Evolutionary conservation across 371 early-diverging fungal genomes (phyloP), one percentile per base, ranked within the genome.

Genomic region (Apophysomyces variabilis): DNA sequence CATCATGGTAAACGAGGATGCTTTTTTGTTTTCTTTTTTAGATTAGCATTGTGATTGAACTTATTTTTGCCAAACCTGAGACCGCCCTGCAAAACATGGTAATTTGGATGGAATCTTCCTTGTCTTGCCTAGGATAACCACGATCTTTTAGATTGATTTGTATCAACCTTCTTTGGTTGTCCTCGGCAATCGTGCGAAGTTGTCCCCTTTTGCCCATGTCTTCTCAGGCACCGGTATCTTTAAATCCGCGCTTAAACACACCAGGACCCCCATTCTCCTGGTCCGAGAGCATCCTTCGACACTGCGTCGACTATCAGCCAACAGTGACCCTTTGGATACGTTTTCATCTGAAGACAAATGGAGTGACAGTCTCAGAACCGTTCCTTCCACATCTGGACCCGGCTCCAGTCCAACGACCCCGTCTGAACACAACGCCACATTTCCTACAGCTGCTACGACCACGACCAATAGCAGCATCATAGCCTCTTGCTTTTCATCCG

Each of bases 161-260:
- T 66, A 66, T 43, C 61, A 66, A 16, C 66, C 66, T 1, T 47
- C 60, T 11, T 35, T 66, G 61, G 61, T 50, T n/a, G 21, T 66
- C 5, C 32, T 57, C 32, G 56, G 60, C 13, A 60, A 39, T 9
- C 45, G 43, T 9, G 50, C 32, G 1, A 38, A 56, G 38, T 54
- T 41, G 41, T 14, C 57, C 11, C 60, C 54, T 32, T 54, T 37
- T 13, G 21, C 44, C 8, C 54, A 66, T 56, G 61, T 60, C 32
- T 60, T 66, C 18, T 66, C 66, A n/a, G 66, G 66, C 41, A 60
- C 66, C 14, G 66, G 66, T 9, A 61, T 66, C 13, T 66, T 66
- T 26, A 60, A 36, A 32, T 12, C 41, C 44, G 61, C 57, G 13
- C 56, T 66, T 7, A 66, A 60, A 57, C 66, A 61, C 5, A 60